Base-by-base conservation (phyloP, 345 rosid species). In the Zanthoxylum bungeanum region DNA sequence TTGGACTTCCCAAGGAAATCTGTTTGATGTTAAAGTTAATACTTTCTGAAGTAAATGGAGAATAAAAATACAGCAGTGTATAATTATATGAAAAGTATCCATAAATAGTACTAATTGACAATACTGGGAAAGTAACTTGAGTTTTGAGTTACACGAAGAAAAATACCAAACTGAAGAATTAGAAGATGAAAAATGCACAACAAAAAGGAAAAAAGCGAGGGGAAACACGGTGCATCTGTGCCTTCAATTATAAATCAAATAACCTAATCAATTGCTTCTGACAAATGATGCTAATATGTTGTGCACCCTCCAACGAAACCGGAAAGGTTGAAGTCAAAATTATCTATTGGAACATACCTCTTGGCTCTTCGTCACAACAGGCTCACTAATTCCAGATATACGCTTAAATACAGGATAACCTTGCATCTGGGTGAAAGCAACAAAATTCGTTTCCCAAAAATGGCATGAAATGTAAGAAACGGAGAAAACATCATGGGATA, bases 291-390 rank as follows among this genome's bases (percentile, higher is more conserved):
- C 51, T 11, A 34, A 8, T 33, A 27, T 14, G 5, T 28, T 9
- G 25, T 65, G 46, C 59, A 60, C 39, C 14, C 2, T 22, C 33
- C 14, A n/a, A 44, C 19, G 44, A 55, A 60, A 9, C 9, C 8
- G 33, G 42, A 59, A 44, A 21, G 31, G 49, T 46, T 24, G 51
- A 6, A 19, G 39, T 46, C 28, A 71, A 68, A 14, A 22, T 52
- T 10, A 7, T 22, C 49, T 46, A 57, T 50, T 4, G 56, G 63
- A 31, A 37, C 65, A 63, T 78, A 95, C 99, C 97, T 96, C 98
- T 71, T 96, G 97, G 79, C 93, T 68, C 83, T 93, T 93, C 14
- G 77, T 80, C 69, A 93, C 93, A 69, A 93, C 94, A 55, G 99
- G 98, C 75, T 95, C 94, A 71, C 98, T 91, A 55, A 84, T 64